phyloP scores from a whole-genome alignment of 2,329 filamentous ascomycete genomes.

The Sclerotinia minor region DNA sequence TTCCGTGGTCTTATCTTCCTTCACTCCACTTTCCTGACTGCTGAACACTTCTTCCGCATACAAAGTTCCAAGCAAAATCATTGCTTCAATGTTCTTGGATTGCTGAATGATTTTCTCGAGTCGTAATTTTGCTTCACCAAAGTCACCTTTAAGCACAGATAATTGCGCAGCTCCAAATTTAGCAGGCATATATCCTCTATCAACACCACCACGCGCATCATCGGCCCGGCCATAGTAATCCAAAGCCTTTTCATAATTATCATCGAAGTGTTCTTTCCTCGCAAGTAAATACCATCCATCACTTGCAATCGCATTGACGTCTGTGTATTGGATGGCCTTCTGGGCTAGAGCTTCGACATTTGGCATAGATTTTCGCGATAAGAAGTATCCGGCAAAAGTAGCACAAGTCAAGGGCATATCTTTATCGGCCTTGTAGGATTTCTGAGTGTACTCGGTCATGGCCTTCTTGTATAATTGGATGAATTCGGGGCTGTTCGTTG shows the following conservation, averaged over 20 bases:
- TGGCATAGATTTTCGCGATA: slow-evolving; percentile 75
- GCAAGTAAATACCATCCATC: slow-evolving; percentile 97
- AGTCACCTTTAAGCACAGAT: slow-evolving; percentile 78
- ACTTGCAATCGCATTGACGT: slow-evolving; percentile 93
- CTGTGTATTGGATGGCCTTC: slow-evolving; percentile 92
- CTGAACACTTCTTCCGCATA: slow-evolving; percentile 94
- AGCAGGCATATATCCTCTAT: slow-evolving; percentile 86
- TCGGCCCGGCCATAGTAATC: slow-evolving; percentile 91
- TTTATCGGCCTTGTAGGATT: slow-evolving; percentile 90
- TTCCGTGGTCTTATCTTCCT: slow-evolving; percentile 85
- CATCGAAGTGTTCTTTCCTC: slow-evolving; percentile 83
- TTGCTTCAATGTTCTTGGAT: slow-evolving; percentile 80
- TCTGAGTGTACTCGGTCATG: slow-evolving; percentile 92
- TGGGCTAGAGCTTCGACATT: slow-evolving; percentile 85
- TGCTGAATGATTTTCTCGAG: slow-evolving; percentile 93
- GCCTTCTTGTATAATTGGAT: slow-evolving; percentile 83
- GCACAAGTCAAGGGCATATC: slow-evolving; percentile 86
- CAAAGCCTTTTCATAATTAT: slow-evolving; percentile 70
- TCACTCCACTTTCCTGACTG: slow-evolving; percentile 67
- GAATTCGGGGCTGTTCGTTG: slow-evolving; percentile 83
- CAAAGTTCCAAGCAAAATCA: slow-evolving; percentile 86
- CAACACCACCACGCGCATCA: slow-evolving; percentile 86
- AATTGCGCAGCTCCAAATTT: slow-evolving; percentile 94
- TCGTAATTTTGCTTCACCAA: slow-evolving; percentile 87
- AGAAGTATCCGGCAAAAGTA: slow-evolving; percentile 87